Percentiles rank a stretch among this genome's conserved stretches.
phyloP scores from a whole-genome alignment of 73 alveolate species.

The Effrenium voratum region DNA sequence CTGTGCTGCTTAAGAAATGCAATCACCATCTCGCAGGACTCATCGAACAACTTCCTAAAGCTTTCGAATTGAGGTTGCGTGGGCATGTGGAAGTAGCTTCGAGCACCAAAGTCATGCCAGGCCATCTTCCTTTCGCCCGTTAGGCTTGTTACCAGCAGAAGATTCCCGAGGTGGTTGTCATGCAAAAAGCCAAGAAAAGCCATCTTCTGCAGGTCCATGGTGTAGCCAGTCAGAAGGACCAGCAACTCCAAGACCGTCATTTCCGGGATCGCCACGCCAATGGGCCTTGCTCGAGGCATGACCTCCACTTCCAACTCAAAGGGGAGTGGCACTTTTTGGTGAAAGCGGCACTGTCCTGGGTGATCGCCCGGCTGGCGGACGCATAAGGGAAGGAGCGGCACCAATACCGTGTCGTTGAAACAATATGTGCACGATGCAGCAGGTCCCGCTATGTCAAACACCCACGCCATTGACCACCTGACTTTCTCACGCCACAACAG shows the following conservation, averaged over 20 bases:
- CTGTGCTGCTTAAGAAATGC: neutral
- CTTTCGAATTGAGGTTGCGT: neutral
- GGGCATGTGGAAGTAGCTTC: neutral
- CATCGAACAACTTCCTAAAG: neutral
- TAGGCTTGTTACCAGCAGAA: neutral
- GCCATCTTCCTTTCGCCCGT: neutral
- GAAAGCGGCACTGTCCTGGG: neutral
- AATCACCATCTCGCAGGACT: neutral
- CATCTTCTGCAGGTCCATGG: slow-evolving; percentile 12
- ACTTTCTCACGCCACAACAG: neutral
- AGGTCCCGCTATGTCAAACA: slow-evolving; percentile 9
- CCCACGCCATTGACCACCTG: neutral
- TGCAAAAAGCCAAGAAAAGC: neutral
- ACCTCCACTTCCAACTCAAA: slow-evolving; percentile 11
- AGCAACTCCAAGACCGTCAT: slow-evolving; percentile 1
- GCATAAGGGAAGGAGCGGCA: neutral
- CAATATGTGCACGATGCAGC: neutral
- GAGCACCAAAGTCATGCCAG: slow-evolving; percentile 24
- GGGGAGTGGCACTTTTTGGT: neutral
- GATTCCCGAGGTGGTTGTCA: neutral
- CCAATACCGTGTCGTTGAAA: neutral
- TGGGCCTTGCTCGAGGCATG: slow-evolving; percentile 7
- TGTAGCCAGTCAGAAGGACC: slow-evolving; percentile 18
- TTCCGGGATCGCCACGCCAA: neutral
- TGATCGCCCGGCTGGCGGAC: neutral